phyloP scores from a whole-genome alignment of 768 basidiomycete species.

The Kwoniella dejecticola region DNA sequence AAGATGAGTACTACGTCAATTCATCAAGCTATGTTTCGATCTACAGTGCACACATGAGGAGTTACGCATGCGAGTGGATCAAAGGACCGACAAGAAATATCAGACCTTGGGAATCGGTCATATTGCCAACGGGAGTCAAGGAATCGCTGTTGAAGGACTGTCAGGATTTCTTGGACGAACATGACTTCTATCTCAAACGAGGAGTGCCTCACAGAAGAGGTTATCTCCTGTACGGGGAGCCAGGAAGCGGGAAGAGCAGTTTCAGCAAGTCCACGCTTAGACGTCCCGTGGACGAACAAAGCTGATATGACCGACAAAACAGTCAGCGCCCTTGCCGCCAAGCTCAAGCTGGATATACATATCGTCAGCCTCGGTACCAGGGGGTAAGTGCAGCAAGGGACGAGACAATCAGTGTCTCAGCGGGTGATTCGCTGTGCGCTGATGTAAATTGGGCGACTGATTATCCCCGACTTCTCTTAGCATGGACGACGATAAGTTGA shows the following conservation, averaged over 20 bases:
- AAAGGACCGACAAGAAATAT: background rate
- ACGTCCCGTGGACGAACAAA: background rate
- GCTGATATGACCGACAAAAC: background rate
- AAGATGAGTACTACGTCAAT: too few relatives aligned
- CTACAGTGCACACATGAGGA: too few relatives aligned
- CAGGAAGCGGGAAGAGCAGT: constrained; percentile 19
- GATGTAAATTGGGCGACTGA: too few relatives aligned
- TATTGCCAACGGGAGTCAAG: constrained; percentile 28
- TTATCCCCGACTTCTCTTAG: background rate
- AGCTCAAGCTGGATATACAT: constrained; percentile 85
- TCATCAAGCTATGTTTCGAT: too few relatives aligned
- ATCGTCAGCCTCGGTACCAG: constrained; percentile 60
- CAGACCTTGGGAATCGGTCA: constrained; percentile 15
- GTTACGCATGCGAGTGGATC: too few relatives aligned
- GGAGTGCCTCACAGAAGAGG: constrained; percentile 38
- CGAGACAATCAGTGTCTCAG: too few relatives aligned
- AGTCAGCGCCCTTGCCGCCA: constrained; percentile 76
- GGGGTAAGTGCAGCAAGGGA: constrained; percentile 22
- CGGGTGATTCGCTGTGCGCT: too few relatives aligned
- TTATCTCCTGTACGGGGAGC: constrained; percentile 21
- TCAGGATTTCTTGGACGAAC: constrained; percentile 25
- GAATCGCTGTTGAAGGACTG: constrained; percentile 30
- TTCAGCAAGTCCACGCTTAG: constrained; percentile 8
- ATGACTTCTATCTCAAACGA: constrained; percentile 25
- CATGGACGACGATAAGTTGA: background rate